Evolutionary conservation across 2,329 filamentous ascomycete species (phyloP), one percentile per base, ranked within the genome.

Genomic region (Endocalyx cinctus): DNA sequence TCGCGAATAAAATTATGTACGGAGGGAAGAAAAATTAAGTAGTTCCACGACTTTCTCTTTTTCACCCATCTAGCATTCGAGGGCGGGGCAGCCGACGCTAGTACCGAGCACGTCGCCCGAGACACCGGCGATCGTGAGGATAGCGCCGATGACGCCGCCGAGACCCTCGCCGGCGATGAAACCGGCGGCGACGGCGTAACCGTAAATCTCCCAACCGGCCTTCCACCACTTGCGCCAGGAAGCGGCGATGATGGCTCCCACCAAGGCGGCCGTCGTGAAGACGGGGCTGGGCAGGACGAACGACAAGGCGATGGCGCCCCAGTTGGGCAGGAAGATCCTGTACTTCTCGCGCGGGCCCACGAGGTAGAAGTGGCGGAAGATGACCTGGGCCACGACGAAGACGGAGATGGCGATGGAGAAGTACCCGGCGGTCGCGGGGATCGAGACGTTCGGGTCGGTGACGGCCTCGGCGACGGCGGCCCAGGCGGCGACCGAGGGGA

Each of bases 401-500:
- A 69, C 52, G 16, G 70, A 67, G 50, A 80, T 70, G 35, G 69
- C 60, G 44, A 78, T 68, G 35, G 74, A 62, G 55, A 79, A 78
- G 48, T 77, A 75, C 23, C 71, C 74, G 15, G 70, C 72, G 6
- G 60, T 65, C 15, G 57, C 60, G 0, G 76, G 77, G 37, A 81
- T 76, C 5, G 63, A 66, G 51, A 79, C 69, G 0, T 53, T 56
- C 2, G 73, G 72, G 40, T 74, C 67, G 0, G 76, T 80, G 38
- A 79, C 75, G 12, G 77, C 77, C 39, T 71, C 59, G 2, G 81
- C 78, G 5, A 83, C 76, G 5, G 80, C 80, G 25, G 71, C 66
- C 80, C 79, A 84, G 1, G 80, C 79, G 0, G 72, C 60, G 11
- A 83, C 79, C 3, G 77, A 80, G 4, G 80, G 80, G 2, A 74